A percentile compares a stretch with the other conserved stretches of the same genome.
Conservation (phyloP, 2,329 filamentous ascomycete genomes). For the Rhynchosporium graminicola region DNA sequence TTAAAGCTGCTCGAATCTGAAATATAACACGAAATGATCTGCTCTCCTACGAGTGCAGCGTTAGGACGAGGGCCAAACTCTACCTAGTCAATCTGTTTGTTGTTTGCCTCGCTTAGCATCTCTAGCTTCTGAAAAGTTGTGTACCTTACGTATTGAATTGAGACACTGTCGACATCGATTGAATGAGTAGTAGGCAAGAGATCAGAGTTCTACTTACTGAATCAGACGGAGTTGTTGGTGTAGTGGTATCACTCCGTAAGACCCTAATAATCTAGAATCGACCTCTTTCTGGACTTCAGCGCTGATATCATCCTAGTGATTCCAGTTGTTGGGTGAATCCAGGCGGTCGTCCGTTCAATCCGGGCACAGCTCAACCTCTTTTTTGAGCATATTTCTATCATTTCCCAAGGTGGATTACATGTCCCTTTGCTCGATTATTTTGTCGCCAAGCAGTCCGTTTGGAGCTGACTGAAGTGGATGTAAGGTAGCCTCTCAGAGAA, state of each 20-base stretch:
- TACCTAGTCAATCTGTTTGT: background rate
- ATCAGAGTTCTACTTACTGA: background rate
- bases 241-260: constrained; percentile 28
- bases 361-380: constrained; percentile 21
- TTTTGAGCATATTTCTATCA: background rate
- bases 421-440: no score
- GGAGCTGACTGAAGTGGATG: no score
- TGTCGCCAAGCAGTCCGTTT: no score
- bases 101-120: constrained; percentile 2
- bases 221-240: constrained; percentile 12
- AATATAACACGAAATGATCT: no score
- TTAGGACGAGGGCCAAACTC: no score
- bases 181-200: background rate
- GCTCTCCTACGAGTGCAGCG: background rate
- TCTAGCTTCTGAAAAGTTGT: background rate
- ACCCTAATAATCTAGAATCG: no score
- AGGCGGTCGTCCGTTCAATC: constrained; percentile 25
- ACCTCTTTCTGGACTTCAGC: no score
- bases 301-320: constrained; percentile 11
- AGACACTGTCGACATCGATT: background rate
- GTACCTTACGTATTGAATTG: background rate
- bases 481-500: no score
- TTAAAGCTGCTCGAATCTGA: no score
- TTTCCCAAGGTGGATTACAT: no score
- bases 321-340: constrained; percentile 20